Evolutionary conservation across 2,329 filamentous ascomycete species (phyloP).

Genomic region (Ceratocystis eucalypticola): DNA sequence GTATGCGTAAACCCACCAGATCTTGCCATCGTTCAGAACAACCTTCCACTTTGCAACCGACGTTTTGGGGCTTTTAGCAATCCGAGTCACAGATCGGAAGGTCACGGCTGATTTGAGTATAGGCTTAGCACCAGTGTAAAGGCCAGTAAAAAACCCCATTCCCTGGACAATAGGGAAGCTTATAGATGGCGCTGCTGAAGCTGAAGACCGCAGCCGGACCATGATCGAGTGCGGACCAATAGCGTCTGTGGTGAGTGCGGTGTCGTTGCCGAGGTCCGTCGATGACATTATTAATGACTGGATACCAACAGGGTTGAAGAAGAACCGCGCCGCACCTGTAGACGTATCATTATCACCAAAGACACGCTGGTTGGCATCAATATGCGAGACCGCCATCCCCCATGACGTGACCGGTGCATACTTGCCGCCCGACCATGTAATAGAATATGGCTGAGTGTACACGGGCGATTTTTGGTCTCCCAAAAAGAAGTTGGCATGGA

Average conservation of each 20-base stretch:
- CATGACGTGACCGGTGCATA: constrained; percentile 29
- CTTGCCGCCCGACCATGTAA: constrained; percentile 53
- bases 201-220: constrained; percentile 48
- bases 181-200: constrained; percentile 44
- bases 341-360: constrained; percentile 46
- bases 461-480: constrained; percentile 54
- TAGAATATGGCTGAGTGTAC: constrained; percentile 63
- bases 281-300: constrained; percentile 73
- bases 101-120: constrained; percentile 60
- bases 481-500: constrained; percentile 69
- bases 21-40: constrained; percentile 54
- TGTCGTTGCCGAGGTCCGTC: constrained; percentile 48
- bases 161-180: constrained; percentile 79
- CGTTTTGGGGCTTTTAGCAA: constrained; percentile 42
- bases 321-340: constrained; percentile 54
- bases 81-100: constrained; percentile 52
- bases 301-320: constrained; percentile 67
- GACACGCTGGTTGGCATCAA: constrained; percentile 52
- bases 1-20: constrained; percentile 71
- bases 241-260: constrained; percentile 40
- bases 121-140: constrained; percentile 59
- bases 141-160: constrained; percentile 71
- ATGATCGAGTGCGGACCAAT: constrained; percentile 48
- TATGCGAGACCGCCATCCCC: constrained; percentile 64
- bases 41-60: constrained; percentile 66